Evolutionary conservation across 176 grass and related monocot species (phyloP), one percentile per base, ranked within the genome.

Genomic region (Avena atlantica): DNA sequence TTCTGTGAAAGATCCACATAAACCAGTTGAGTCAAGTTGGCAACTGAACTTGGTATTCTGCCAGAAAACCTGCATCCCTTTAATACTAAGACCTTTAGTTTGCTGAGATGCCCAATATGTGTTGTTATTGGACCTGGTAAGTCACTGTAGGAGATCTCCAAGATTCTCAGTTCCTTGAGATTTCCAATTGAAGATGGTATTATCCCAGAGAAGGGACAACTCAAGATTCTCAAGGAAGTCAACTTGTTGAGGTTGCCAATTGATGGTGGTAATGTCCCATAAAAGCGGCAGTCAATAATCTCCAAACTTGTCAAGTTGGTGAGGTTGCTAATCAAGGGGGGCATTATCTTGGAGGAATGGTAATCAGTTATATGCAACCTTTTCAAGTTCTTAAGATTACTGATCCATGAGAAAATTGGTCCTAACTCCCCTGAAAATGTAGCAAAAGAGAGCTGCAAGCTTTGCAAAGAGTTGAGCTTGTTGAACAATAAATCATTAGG

Each of bases 1-100:
- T 86, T 89, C 15, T 68, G 2, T 21, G 65, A 80, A 67, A 89
- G 82, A 45, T 89, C 87, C 29, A 89, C 23, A 49, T 19, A 76
- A 64, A 56, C n/a, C 47, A 89, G 37, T 59, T 70, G 49, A 45
- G 78, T 89, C 64, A 89, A 72, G 20, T 81, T 89, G 9, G 5
- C 29, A 27, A 85, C 31, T 36, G 29, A 13, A 74, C 19, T 21
- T 27, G 87, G 87, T 80, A 85, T 84, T 70, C 17, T 61, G 2
- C 81, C 82, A 19, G 75, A 57, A n/a, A 70, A 71, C 48, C 44
- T 16, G 51, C 67, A 24, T 2, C 0, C 20, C 0, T 17, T 13
- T 17, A 81, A 20, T 17, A 29, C 9, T 69, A 89, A 21, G 6
- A 8, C 27, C 12, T 0, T 14, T 27, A 82, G 3, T 12, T 82